Percentiles rank a stretch among this genome's conserved stretches.
These are phyloP conservation scores for Camellia japonica DNA, from an alignment of 148 eudicot species.

Conservation along the genomic window DNA sequence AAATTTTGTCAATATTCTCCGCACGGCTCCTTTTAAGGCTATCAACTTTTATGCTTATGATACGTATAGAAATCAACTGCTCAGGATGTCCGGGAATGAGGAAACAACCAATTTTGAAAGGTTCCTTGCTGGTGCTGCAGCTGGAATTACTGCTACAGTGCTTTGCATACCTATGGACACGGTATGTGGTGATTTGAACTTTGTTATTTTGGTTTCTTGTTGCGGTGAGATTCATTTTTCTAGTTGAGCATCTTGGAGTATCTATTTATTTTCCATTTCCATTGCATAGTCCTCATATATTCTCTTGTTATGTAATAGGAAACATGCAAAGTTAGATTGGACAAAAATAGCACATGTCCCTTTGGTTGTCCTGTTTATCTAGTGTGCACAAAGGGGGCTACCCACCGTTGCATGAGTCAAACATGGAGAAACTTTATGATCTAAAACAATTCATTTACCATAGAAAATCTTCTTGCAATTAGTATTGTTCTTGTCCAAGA, in stretches of 20 bases:
- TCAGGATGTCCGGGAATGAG: constrained; percentile 66
- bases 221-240: neutral
- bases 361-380: neutral
- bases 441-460: neutral
- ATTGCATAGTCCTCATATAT: neutral
- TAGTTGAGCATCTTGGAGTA: neutral
- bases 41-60: constrained; percentile 96
- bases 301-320: neutral
- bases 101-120: constrained; percentile 90
- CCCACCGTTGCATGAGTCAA: neutral
- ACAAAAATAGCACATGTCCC: neutral
- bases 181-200: constrained; percentile 45
- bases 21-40: constrained; percentile 94
- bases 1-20: constrained; percentile 92
- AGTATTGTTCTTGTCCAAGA: neutral
- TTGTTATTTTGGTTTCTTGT: neutral
- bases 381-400: neutral
- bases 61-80: constrained; percentile 71
- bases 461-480: neutral
- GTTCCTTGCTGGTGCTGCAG: constrained; percentile 91
- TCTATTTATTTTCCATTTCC: neutral
- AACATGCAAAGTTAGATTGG: neutral
- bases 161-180: constrained; percentile 99
- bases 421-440: neutral
- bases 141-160: constrained; percentile 92